Base-by-base conservation (phyloP, 345 rosid species). In the Aurinia saxatilis region DNA sequence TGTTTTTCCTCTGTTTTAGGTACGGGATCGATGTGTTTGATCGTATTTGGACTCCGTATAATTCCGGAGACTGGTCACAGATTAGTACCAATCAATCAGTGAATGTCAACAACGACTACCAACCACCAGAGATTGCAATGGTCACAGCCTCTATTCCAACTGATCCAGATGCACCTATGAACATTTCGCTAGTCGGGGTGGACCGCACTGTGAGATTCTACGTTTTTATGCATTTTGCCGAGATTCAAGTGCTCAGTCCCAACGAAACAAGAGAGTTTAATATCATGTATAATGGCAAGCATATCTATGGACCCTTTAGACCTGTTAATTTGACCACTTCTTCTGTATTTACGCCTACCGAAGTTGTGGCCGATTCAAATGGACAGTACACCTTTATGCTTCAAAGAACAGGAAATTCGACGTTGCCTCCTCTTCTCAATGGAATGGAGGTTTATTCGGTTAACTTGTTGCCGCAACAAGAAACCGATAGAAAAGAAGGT, bases 341-440 rank as follows among this genome's bases (percentile, higher is more conserved):
- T 21, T 71, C 82, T 0, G 0, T 58, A 5, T 65, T 14, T 47
- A 64, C 66, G 2, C 33, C 37, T 8, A 2, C 16, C 10, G 70
- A 64, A 33, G 19, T 64, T 50, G 55, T 1, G 10, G 70, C 88
- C 42, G 35, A 57, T 62, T 48, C 47, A 74, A 56, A 83, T 67
- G 70, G 74, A 30, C 30, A 50, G 29, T 68, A 38, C 38, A 33
- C 0, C 2, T 67, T 67, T 8, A 34, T 48, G 27, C 60, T 67
- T 38, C 63, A 55, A 47, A 66, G 73, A 30, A 75, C 76, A 6
- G 65, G 45, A 41, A 60, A 75, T 29, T 74, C 81, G 0, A 70
- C 82, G 1, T 81, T 80, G 67, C 86, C 84, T 6, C 87, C 86
- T 18, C 46, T 77, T n/a, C 67, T 86, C 39, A 86, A 83, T 15